Percentiles rank a stretch among this genome's conserved stretches.
phyloP scores from a whole-genome alignment of 148 eudicot species.

The Rhododendron kiyosumense region DNA sequence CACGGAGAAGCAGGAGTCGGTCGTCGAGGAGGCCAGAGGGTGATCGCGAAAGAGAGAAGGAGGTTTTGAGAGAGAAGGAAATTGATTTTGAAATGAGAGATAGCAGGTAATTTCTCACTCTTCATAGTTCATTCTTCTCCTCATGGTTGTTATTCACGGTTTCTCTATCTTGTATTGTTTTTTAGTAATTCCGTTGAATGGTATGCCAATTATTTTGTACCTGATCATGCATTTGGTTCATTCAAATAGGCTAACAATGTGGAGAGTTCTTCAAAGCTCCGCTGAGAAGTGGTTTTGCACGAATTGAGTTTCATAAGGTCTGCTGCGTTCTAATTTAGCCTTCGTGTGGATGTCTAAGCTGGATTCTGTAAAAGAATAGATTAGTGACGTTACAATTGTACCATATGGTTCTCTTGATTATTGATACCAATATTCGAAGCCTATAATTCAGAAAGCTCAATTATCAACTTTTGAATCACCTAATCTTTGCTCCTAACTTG shows the following conservation, averaged over 20 bases:
- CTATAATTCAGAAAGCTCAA: not conserved
- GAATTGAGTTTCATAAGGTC: conserved; percentile 33
- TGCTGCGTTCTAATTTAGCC: conserved; percentile 24
- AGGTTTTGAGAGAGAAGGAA: conserved; percentile 31
- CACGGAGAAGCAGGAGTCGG: conserved; percentile 22
- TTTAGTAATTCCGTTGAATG: not conserved
- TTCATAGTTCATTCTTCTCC: not conserved
- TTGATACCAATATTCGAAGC: not conserved
- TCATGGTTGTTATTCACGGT: not conserved
- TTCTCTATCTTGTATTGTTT: not conserved
- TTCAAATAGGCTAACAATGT: conserved; percentile 41
- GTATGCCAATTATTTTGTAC: not conserved
- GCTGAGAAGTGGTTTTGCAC: conserved; percentile 36
- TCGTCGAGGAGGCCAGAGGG: conserved; percentile 34
- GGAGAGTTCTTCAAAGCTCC: conserved; percentile 39
- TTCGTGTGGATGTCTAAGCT: not conserved
- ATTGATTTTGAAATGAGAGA: conserved; percentile 55
- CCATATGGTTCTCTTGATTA: not conserved
- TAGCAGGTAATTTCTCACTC: conserved; percentile 48
- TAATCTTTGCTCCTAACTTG: conserved; percentile 2
- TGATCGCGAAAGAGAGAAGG: conserved; percentile 39
- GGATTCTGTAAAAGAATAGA: not conserved
- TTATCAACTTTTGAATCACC: conserved; percentile 11
- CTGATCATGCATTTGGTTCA: not conserved
- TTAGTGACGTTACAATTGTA: not conserved